Conservation (phyloP, 2,329 filamentous ascomycete species). For the Chrysoporthe cubensis region DNA sequence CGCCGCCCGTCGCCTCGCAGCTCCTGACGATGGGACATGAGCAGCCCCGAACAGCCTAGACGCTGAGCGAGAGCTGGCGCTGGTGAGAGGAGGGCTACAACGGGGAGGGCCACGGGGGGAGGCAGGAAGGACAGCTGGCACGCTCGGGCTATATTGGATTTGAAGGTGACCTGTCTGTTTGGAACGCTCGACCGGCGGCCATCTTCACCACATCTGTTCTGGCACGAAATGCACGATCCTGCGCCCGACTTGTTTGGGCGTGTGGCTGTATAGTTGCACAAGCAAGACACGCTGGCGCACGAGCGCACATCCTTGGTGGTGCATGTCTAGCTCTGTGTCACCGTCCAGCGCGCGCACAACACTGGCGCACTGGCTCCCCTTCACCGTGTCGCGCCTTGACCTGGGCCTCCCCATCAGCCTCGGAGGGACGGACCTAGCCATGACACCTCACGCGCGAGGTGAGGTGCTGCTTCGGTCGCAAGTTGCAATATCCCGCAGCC, state of each 20-base stretch:
- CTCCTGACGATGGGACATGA: not conserved
- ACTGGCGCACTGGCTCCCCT: not conserved
- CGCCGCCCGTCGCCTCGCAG: not conserved
- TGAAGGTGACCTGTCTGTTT: constrained; percentile 2
- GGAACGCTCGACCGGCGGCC: not conserved
- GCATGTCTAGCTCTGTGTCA: constrained; percentile 14
- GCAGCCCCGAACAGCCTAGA: not conserved
- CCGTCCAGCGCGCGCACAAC: not conserved
- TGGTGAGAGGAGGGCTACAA: not conserved
- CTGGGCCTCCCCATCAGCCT: not conserved
- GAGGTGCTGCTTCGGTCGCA: not conserved
- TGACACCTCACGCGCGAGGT: not conserved
- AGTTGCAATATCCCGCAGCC: not conserved
- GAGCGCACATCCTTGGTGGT: constrained; percentile 13
- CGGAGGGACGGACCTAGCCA: not conserved
- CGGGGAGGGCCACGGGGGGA: not conserved
- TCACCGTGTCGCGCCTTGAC: not conserved
- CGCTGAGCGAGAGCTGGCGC: not conserved
- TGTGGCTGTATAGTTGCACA: constrained; percentile 15
- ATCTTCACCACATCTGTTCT: constrained; percentile 10
- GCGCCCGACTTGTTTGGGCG: constrained; percentile 17
- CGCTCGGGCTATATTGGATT: not conserved
- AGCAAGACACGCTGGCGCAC: constrained; percentile 12
- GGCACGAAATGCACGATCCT: constrained; percentile 17
- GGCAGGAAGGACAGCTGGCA: not conserved